phyloP scores from a whole-genome alignment of 805 yeast species.

The Ogataea saltuana region DNA sequence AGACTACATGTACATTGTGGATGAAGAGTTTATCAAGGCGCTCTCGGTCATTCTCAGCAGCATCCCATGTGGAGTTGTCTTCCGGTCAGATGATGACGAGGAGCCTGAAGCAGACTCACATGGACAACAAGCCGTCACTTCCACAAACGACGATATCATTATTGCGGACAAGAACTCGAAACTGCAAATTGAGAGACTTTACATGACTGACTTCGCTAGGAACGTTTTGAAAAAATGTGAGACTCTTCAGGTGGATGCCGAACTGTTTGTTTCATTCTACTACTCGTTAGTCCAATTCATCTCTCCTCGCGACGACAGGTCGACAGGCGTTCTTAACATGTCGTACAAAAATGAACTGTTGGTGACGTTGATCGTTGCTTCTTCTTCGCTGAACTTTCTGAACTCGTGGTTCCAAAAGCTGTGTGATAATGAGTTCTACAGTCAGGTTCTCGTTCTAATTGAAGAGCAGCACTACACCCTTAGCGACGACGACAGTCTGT shows the following conservation, averaged over 20 bases:
- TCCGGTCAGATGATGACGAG: conserved; percentile 15
- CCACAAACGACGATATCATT: conserved; percentile 2
- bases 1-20: conserved; percentile 9
- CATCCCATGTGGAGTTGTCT: conserved; percentile 19
- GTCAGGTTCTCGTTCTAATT: conserved; percentile 18
- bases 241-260: conserved; percentile 11
- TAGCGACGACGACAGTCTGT: conserved; percentile 15
- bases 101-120: neutral
- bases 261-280: conserved; percentile 19
- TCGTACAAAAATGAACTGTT: conserved; percentile 23
- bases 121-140: too few species aligned
- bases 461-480: conserved; percentile 19
- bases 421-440: conserved; percentile 22
- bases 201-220: conserved; percentile 20
- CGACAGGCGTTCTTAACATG: conserved; percentile 13
- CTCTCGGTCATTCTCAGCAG: conserved; percentile 20
- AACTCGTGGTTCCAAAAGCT: conserved; percentile 23
- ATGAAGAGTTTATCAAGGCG: conserved; percentile 15
- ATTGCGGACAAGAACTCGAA: conserved; percentile 4
- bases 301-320: conserved; percentile 12
- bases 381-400: conserved; percentile 23
- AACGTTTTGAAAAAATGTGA: conserved; percentile 10
- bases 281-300: conserved; percentile 24
- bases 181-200: conserved; percentile 15
- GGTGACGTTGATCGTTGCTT: conserved; percentile 28